Base-by-base conservation (phyloP, 2,329 filamentous ascomycete species). In the Fusarium scirpi region DNA sequence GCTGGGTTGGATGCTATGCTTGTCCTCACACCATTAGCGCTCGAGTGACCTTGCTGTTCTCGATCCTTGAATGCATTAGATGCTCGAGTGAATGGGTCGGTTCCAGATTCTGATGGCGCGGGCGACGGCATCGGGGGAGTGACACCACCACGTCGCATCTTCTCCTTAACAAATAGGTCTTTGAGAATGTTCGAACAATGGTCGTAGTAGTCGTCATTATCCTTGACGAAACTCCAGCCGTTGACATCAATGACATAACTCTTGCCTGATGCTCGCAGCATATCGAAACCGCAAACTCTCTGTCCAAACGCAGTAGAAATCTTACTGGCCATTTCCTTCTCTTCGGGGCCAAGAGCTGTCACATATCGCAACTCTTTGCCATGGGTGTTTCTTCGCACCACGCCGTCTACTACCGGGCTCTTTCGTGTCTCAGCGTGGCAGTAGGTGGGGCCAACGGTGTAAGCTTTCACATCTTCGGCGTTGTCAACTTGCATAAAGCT, bases 231-330 rank as follows among this genome's bases (percentile, higher is more conserved):
- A 78, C 95, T 98, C 97, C 97, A 99, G 15, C 96, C 96, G 79
- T 99, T 99, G 74, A 99, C 96, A 76, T 99, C 96, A 72, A 99
- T 99, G 51, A 99, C 96, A 81, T 94, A 99, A 78, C 95, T 98
- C 79, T 93, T 93, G 18, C 94, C 93, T 52, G 90, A 91, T 15
- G 94, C 94, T 29, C 97, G 91, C 60, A 99, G 85, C 65, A 99
- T 86, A 78, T 99, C 96, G 76, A 99, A 99, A 0, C 96, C 96
- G 78, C 96, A 99, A 5, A 99, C 94, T 58, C 94, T 87, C 80
- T 99, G 96, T 1, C 95, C 96, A 80, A 99, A 99, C 0, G 94
- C 92, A 46, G 90, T 91, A 4, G 94, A 94, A 64, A 99, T 98
- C 74, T 92, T 95, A 68, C 92, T 90, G 7, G 97, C 97, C 82